Evolutionary conservation across 2,329 filamentous ascomycete species (phyloP), one percentile per base, ranked within the genome.

Genomic region (Teratosphaeriaceae sp.): DNA sequence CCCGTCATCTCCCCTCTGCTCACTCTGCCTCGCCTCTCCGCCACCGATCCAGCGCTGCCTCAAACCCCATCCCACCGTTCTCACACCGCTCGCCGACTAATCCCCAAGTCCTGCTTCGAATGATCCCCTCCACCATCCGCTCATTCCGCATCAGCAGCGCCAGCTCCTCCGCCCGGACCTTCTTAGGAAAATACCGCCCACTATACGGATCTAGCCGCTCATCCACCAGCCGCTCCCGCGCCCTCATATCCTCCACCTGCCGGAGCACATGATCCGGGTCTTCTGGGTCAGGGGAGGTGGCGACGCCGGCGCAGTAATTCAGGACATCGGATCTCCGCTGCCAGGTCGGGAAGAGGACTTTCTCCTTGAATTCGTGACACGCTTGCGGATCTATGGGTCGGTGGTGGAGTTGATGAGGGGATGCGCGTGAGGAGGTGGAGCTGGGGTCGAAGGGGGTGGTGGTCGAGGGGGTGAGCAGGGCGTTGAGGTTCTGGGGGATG

Each of bases 141-240:
- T 94, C 87, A 60, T 85, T 84, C 53, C 84, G 74, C 45, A 94
- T 69, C 40, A 89, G 61, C 31, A 73, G 74, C 8, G 88, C 88
- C 47, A 98, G 64, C 38, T 76, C 78, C 66, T 96, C 85, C 1
- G 88, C 92, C 50, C 88, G 75, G 12, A 85, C 75, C 66, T 97
- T 88, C 40, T 73, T 69, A 0, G 85, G 81, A 54, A 90, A 90
- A 62, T 87, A 94, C 19, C 90, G 73, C 5, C 74, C 84, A 8
- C 85, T 89, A 61, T 98, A 98, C 2, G 92, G 92, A 68, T 98
- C 92, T 45, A 96, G 64, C 43, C 92, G 73, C 67, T 97, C 92
- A 62, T 97, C 79, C 3, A 97, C 81, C 0, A 90, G 73, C 40
- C 80, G 73, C 57, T 90, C 83, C 37, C 82, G 74, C 49, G 85